These are phyloP conservation scores for Endogone sp. DNA, from an alignment of 192 early-diverging fungal species.

Conservation along the genomic window DNA sequence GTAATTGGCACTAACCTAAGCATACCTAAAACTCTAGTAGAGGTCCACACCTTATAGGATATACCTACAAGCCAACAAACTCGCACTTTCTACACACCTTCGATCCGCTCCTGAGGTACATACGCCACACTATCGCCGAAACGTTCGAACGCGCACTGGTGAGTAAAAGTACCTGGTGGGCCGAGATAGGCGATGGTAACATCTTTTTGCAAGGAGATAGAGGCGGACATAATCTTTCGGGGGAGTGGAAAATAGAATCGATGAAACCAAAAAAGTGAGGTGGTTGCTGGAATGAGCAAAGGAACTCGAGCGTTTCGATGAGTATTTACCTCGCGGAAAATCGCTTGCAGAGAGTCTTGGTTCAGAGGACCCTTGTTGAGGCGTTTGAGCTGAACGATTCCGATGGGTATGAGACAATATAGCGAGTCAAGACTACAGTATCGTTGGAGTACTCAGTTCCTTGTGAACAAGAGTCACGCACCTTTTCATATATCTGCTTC, in stretches of 20 bases:
- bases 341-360: constrained; percentile 60
- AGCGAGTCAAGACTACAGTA: too few relatives aligned
- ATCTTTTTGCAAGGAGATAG: constrained; percentile 76
- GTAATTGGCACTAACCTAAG: too few relatives aligned
- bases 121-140: constrained; percentile 81
- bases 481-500: constrained; percentile 72
- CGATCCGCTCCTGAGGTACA: constrained; percentile 60
- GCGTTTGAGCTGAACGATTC: constrained; percentile 41
- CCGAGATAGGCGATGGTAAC: constrained; percentile 88
- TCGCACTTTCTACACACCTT: constrained; percentile 11
- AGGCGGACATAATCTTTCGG: constrained; percentile 86
- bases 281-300: too few relatives aligned
- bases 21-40: too few relatives aligned
- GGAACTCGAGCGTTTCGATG: too few relatives aligned
- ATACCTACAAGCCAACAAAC: neutral
- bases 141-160: constrained; percentile 76
- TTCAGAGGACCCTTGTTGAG: constrained; percentile 80
- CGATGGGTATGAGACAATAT: too few relatives aligned
- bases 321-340: constrained; percentile 44
- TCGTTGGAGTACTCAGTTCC: neutral
- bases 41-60: neutral
- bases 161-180: constrained; percentile 84
- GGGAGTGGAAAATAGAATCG: too few relatives aligned
- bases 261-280: too few relatives aligned
- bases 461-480: neutral